Base-by-base conservation (phyloP, 805 yeast genomes). In the Cyberlindnera bimundalis region DNA sequence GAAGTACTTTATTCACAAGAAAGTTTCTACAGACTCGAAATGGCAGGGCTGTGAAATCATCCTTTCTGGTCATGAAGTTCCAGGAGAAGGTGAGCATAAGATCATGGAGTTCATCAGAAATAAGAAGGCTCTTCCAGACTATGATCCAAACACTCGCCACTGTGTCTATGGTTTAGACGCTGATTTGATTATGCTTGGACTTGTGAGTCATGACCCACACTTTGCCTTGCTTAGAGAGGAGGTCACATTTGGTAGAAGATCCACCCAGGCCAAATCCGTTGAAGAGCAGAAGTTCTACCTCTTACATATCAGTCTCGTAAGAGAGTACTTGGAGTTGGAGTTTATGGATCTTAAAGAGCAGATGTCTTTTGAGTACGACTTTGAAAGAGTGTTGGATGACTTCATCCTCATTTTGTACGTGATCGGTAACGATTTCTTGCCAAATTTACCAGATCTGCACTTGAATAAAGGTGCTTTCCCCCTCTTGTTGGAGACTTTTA, bases 11-110 rank as follows among this genome's bases (percentile, higher is more conserved):
- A 87, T 86, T 7, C 87, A 95, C 3, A 87, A 84, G 62, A 93
- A 93, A 60, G 68, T 93, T 27, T 74, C 88, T 27, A 75, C 75
- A 9, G 99, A 93, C 58, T 95, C 96, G 2, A 96, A 95, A 25
- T 93, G 99, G 99, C 81, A 81, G 33, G 74, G 82, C 44, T 66
- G 91, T 35, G 93, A 93, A 62, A 89, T 93, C 6, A 84, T 93
- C 18, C 82, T 93, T 33, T 84, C 95, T 56, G 99, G 91, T 60
- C 96, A 96, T 23, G 81, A 95, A 0, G 98, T 91, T 12, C 99
- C 99, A 1, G 99, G 99, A 47, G 99, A 93, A 72, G 99, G 99
- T 60, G 99, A 93, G 64, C 99, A 93, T 68, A 93, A 91, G 59
- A 89, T 91, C 52, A 91, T 90, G 97, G 87, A 87, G 54, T 88